A percentile compares a stretch with the other conserved stretches of the same genome.
Evolutionary conservation across 768 basidiomycete species (phyloP).

Genomic region (Rhizopogon sp.): DNA sequence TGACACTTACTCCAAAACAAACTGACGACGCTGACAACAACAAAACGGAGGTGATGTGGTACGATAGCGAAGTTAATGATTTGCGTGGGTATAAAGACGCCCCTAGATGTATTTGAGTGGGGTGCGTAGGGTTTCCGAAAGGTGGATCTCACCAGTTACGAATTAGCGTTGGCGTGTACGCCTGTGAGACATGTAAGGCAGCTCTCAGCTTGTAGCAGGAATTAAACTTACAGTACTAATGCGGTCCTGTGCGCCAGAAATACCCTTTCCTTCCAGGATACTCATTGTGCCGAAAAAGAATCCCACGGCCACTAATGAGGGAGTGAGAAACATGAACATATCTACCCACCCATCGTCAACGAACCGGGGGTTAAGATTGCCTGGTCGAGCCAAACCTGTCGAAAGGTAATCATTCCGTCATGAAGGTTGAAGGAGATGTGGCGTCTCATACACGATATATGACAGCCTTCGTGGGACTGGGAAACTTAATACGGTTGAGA

Average conservation of each 20-base stretch:
- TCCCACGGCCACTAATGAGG: conserved; percentile 34
- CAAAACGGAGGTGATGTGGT: conserved; percentile 72
- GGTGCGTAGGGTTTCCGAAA: background rate
- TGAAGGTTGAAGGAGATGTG: background rate
- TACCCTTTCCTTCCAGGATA: conserved; percentile 69
- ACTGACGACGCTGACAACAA: conserved; percentile 70
- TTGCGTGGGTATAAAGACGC: conserved; percentile 73
- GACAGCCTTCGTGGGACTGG: conserved; percentile 51
- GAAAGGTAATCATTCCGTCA: background rate
- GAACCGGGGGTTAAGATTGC: conserved; percentile 66
- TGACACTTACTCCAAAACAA: conserved; percentile 75
- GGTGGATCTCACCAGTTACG: conserved; percentile 59
- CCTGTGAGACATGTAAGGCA: conserved; percentile 32
- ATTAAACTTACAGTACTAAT: conserved; percentile 29
- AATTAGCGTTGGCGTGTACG: conserved; percentile 67
- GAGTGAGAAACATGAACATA: conserved; percentile 2
- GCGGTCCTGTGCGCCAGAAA: conserved; percentile 43
- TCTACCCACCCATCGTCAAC: conserved; percentile 5
- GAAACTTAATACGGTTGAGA: conserved; percentile 66
- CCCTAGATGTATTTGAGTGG: conserved; percentile 33
- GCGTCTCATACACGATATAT: conserved; percentile 50
- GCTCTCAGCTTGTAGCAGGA: background rate
- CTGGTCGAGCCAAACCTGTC: conserved; percentile 80
- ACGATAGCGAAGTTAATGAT: conserved; percentile 74
- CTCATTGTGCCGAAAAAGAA: conserved; percentile 76